Evolutionary conservation across 768 basidiomycete genomes (phyloP).

Genomic region (Mycena chlorophos): DNA sequence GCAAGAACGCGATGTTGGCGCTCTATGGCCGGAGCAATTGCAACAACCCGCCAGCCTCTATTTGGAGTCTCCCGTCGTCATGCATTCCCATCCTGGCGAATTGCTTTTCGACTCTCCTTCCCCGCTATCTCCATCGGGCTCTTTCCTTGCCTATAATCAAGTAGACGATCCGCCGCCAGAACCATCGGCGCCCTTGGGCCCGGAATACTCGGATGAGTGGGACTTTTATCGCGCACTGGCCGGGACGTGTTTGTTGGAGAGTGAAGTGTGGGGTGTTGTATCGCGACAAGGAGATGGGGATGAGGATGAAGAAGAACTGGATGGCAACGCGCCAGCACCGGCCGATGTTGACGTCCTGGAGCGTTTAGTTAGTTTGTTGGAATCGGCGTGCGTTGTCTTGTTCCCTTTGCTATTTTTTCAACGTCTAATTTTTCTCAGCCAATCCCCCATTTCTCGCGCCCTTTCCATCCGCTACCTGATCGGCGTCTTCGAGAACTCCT

Average conservation of each 20-base stretch:
- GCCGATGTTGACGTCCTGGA: not conserved
- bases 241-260: not conserved
- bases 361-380: not conserved
- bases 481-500: not conserved
- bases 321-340: not conserved
- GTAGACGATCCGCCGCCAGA: not conserved
- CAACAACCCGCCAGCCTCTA: not conserved
- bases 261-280: not conserved
- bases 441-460: not conserved
- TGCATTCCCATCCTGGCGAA: not conserved
- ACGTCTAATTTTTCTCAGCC: not conserved
- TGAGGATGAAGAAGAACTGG: too few species aligned
- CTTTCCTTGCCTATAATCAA: not conserved
- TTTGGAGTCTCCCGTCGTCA: not conserved
- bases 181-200: not conserved
- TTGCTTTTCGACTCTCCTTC: not conserved
- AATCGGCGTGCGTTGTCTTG: not conserved
- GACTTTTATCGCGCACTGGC: not conserved
- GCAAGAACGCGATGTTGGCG: not conserved
- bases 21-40: not conserved
- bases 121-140: not conserved
- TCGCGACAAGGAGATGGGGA: not conserved
- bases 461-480: not conserved
- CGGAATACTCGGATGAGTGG: not conserved
- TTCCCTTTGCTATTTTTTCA: not conserved